Evolutionary conservation across 2,329 filamentous ascomycete genomes (phyloP), one percentile per base, ranked within the genome.

Genomic region (Trichoderma sp.): DNA sequence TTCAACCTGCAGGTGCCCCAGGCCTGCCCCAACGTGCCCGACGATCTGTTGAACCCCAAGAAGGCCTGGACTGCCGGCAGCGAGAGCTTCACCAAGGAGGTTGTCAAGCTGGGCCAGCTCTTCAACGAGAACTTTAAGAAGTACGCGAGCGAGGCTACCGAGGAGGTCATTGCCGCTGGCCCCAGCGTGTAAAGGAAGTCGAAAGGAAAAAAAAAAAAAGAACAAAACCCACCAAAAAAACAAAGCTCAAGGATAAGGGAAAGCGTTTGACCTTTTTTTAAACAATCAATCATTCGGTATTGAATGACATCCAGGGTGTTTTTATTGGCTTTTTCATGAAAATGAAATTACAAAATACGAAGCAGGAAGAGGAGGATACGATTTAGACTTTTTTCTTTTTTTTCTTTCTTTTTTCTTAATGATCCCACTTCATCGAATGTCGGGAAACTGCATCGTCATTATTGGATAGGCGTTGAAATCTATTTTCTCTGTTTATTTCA

Each of bases 91-190:
- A 87, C 90, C 77, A 85, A 85, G 64, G 95, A 97, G 82, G 95
- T 98, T 55, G 90, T 86, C 81, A 98, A 97, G 87, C 90, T 99
- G 43, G 96, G 90, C 76, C 85, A 83, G 72, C 88, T 98, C 72
- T 99, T 99, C 87, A 89, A 90, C 77, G 93, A 97, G 83, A 99
- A 99, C 88, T 99, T 99, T 84, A 89, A 93, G 85, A 97, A 97
- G 87, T 97, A 97, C 84, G 86, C 90, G 76, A 90, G 89, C 75
- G 89, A 97, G 81, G 93, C 94, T 30, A 94, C 92, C 37, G 85
- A 87, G 74, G 92, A 95, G 46, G 92, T 94, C 59, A 88, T 92
- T 81, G 89, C 87, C 76, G 89, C 89, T 61, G 88, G 87, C 8
- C 88, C 88, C 43, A 54, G 69, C 16, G 77, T 80, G 52, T 81